These are phyloP conservation scores for Apophysomyces variabilis DNA, from an alignment of 371 early-diverging fungal genomes.

Conservation along the genomic window DNA sequence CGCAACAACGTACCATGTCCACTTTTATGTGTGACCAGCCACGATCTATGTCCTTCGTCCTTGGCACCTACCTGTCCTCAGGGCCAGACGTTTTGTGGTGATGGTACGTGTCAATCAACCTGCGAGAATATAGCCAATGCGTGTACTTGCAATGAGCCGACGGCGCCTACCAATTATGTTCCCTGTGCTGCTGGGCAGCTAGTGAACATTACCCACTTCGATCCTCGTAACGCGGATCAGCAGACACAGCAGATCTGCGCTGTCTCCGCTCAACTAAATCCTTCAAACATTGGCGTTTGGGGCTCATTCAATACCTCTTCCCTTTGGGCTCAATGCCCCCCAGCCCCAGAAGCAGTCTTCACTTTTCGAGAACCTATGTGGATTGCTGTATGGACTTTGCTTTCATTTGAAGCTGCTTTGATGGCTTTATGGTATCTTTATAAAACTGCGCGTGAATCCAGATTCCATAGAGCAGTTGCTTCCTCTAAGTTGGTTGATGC, in stretches of 20 bases:
- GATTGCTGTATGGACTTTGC: constrained; percentile 55
- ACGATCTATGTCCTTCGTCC: constrained; percentile 39
- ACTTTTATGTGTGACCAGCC: constrained; percentile 54
- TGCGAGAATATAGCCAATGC: constrained; percentile 49
- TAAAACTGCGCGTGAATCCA: constrained; percentile 37
- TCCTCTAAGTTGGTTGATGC: background rate
- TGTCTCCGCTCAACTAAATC: constrained; percentile 27
- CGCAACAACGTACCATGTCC: constrained; percentile 51
- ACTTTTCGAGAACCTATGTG: constrained; percentile 65
- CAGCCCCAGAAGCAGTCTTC: constrained; percentile 44
- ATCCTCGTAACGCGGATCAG: constrained; percentile 48
- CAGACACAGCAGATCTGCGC: constrained; percentile 56
- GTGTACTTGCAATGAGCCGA: constrained; percentile 45
- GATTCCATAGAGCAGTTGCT: background rate
- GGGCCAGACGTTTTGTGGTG: constrained; percentile 54
- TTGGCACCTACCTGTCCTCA: constrained; percentile 48
- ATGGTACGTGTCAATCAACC: constrained; percentile 58
- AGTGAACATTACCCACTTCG: constrained; percentile 55
- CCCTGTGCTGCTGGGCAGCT: constrained; percentile 51
- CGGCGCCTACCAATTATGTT: constrained; percentile 30
- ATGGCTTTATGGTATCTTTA: constrained; percentile 54
- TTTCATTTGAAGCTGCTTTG: constrained; percentile 41
- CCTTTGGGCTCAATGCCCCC: constrained; percentile 53
- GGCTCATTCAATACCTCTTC: constrained; percentile 21
- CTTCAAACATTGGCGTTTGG: constrained; percentile 29